Conservation (phyloP, 73 alveolate species). For the Paramecium sexaurelia region DNA sequence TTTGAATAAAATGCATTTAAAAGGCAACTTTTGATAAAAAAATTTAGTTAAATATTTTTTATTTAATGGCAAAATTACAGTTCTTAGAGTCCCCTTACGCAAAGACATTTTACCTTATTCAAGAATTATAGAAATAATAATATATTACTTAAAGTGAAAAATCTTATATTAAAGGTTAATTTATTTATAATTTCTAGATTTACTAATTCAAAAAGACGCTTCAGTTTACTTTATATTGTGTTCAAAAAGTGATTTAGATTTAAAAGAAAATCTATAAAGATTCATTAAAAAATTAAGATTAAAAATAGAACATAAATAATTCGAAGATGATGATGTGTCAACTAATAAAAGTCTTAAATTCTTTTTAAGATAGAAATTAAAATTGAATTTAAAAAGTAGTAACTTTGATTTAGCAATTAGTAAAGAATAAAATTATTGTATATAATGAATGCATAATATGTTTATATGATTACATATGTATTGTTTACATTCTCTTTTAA, state of each 20-base stretch:
- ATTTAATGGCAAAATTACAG: background rate
- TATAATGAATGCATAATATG: background rate
- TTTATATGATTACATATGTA: slow-evolving; percentile 2
- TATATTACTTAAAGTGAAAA: background rate
- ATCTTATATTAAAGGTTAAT: background rate
- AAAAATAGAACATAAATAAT: background rate
- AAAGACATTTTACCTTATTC: background rate
- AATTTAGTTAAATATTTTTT: background rate
- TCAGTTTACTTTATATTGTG: background rate
- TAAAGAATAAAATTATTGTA: background rate
- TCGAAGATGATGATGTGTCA: background rate
- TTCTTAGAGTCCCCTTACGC: slow-evolving; percentile 10
- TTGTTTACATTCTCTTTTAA: slow-evolving; percentile 7
- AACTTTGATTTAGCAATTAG: background rate
- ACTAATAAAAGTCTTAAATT: background rate
- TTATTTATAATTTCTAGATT: background rate
- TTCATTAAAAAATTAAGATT: background rate
- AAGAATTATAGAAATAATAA: background rate
- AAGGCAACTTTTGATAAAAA: background rate
- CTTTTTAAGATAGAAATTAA: background rate
- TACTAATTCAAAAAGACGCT: slow-evolving; percentile 2
- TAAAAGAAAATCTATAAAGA: background rate
- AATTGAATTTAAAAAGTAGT: background rate
- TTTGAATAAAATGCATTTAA: background rate
- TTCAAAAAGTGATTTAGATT: background rate